Base-by-base conservation (phyloP, 768 basidiomycete genomes). In the Scleroderma citrinum region DNA sequence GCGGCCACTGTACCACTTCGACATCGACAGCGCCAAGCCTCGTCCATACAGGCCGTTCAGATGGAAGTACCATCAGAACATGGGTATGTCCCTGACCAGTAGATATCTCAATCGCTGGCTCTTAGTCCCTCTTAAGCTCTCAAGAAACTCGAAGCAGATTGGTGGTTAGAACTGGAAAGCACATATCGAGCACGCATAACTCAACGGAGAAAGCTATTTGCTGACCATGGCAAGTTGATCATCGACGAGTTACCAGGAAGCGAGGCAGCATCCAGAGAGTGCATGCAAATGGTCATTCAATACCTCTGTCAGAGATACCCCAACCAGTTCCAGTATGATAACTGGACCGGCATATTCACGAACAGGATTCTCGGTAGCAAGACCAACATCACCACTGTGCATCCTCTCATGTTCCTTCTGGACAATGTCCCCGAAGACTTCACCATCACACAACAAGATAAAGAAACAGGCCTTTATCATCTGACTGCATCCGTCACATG, bases 231-330 rank as follows among this genome's bases (percentile, higher is more conserved):
- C 6, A 69, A 69, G 38, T 56, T 60, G 2, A 63, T 82, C 10
- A 49, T 82, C 16, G 69, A 76, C 48, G 68, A 66, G 4, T 59
- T 76, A 3, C 77, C 78, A 0, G 78, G 77, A 30, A 75, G 75
- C 48, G 73, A 75, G 54, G 56, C 47, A 0, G 77, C 77, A 0
- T 78, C 76, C 54, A 56, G 56, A 24, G 81, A 83, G 57, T 69
- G 80, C 47, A 71, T 77, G 70, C 71, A 77, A 49, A 78, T 76
- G 70, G 74, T 76, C 32, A 66, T 82, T 37, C 76, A 81, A 52
- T 82, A 73, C 54, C 61, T 83, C 36, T 80, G 76, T 38, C 69
- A 67, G 24, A 71, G 80, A n/a, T 82, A 81, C 55, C 80, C 81
- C 10, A 70, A 70, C 7, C 74, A 76, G 24, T 82, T 83, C 56